phyloP scores from a whole-genome alignment of 2,329 filamentous ascomycete genomes.

The Trichoderma polysporum region DNA sequence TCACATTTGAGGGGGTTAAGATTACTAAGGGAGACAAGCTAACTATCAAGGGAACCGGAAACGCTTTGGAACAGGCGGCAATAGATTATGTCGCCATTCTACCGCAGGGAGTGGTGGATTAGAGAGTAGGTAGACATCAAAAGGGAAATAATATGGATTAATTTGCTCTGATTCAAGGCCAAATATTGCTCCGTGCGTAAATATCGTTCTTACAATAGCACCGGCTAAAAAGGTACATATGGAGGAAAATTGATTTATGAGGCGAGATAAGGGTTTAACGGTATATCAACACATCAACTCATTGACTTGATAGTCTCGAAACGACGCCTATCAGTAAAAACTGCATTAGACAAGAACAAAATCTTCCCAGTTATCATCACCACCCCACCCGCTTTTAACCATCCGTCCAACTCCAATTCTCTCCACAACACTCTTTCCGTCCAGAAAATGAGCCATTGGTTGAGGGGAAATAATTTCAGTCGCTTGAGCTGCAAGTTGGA shows the following conservation, averaged over 20 bases:
- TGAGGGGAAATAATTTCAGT: no score
- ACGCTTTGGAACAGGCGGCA: slow-evolving; percentile 63
- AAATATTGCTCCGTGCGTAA: no score
- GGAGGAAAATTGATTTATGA: no score
- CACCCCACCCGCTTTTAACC: slow-evolving; percentile 7
- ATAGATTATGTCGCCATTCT: slow-evolving; percentile 66
- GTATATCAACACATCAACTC: no score
- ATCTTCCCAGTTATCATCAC: slow-evolving; percentile 9
- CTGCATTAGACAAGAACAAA: background rate
- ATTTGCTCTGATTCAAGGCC: background rate
- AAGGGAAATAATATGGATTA: background rate
- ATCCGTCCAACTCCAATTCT: slow-evolving; percentile 12
- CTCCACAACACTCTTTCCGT: slow-evolving; percentile 9
- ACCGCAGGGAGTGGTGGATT: slow-evolving; percentile 58
- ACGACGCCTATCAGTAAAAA: background rate
- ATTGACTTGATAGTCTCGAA: no score
- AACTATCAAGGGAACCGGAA: slow-evolving; percentile 21
- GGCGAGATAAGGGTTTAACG: no score
- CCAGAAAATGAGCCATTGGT: background rate
- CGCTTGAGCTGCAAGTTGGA: background rate
- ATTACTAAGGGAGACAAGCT: background rate
- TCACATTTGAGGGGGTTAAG: background rate
- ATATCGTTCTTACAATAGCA: background rate
- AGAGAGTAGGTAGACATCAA: background rate
- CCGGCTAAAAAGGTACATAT: no score